phyloP scores from a whole-genome alignment of 2,329 filamentous ascomycete genomes.

The Verticillium nubilum region DNA sequence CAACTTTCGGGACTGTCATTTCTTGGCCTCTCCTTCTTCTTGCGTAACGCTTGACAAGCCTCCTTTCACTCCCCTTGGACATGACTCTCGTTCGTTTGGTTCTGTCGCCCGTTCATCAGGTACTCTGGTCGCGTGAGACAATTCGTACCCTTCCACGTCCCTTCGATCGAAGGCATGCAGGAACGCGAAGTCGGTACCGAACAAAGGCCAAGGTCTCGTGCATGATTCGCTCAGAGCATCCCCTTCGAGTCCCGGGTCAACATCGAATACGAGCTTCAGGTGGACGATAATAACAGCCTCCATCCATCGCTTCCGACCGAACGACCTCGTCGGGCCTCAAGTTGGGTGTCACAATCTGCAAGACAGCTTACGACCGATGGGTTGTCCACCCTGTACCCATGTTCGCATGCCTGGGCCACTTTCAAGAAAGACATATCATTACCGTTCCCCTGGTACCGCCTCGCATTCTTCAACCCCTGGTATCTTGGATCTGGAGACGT shows the following conservation, averaged over 20 bases:
- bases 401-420: background rate
- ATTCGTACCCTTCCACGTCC: background rate
- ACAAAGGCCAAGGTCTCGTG: background rate
- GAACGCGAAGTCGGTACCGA: background rate
- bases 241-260: background rate
- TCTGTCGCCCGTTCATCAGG: background rate
- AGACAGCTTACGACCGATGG: background rate
- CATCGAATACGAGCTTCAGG: conserved; percentile 1
- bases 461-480: background rate
- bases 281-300: background rate
- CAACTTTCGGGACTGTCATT: background rate
- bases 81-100: background rate
- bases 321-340: background rate
- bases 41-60: background rate
- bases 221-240: background rate
- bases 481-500: background rate
- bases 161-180: background rate
- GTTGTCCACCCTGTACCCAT: background rate
- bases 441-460: background rate
- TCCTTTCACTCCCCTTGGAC: background rate
- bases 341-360: background rate
- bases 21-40: background rate
- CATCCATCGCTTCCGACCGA: background rate
- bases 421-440: background rate
- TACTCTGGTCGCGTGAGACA: background rate